Base-by-base conservation (phyloP, 148 eudicot genomes). In the Rhododendron molle region DNA sequence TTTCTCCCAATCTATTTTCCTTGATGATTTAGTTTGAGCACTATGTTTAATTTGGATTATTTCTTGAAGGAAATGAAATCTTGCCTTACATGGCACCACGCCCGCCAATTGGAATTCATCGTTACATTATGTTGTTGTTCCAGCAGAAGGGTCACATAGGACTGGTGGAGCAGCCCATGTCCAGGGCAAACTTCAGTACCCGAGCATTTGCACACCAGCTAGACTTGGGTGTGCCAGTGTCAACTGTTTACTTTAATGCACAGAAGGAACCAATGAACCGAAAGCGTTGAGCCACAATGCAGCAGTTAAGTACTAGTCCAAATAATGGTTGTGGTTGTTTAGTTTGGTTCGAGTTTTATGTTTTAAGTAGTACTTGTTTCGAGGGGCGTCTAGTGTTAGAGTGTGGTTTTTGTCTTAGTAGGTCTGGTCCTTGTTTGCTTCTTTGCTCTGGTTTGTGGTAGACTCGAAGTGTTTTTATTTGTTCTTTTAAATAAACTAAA, bases 61-160 rank as follows among this genome's bases (percentile, higher is more conserved):
- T 76, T 11, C 47, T 85, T 85, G 28, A 58, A 85, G 87, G 87
- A 3, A 80, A 52, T 3, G 87, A 80, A 74, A 40, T 85, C 26
- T 49, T 85, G 38, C 84, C 79, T 16, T 85, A 85, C 36, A 62
- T 69, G 34, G 26, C 79, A 14, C 87, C 84, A 36, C 20, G 58
- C 56, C 87, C 87, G 56, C 46, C 72, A 1, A 9, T 71, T 32
- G 87, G 87, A 43, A 86, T 86, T 69, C 87, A 86, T 76, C 60
- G 87, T 58, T 81, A 78, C 23, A 78, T 86, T 2, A n/a, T 81
- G 30, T 21, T 81, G 9, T 30, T 86, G 47, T 86, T 86, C 46
- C 36, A 81, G 32, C 87, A 85, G 52, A 69, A 47, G 20, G 26
- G 60, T 3, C 58, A 30, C 23, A 11, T 80, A 9, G 79, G 87